phyloP scores from a whole-genome alignment of 495 filamentous ascomycete genomes.

The Bryoglossum gracile region DNA sequence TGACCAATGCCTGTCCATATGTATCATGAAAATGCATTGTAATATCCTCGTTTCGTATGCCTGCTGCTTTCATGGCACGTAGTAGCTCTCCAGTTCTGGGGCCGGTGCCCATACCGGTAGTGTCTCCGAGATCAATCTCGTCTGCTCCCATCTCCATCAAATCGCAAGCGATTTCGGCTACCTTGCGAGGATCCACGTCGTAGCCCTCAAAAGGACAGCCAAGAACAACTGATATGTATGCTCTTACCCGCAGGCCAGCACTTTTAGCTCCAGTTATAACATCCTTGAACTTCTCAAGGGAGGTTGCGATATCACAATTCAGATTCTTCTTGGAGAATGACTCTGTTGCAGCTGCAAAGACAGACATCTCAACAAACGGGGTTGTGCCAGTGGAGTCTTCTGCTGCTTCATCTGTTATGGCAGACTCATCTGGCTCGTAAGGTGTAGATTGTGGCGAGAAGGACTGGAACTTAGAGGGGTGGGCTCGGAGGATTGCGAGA shows the following conservation, averaged over 20 bases:
- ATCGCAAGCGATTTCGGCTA: slow-evolving; percentile 74
- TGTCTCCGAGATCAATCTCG: slow-evolving; percentile 90
- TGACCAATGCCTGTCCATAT: slow-evolving; percentile 89
- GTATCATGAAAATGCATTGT: slow-evolving; percentile 97
- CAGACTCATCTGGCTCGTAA: slow-evolving; percentile 1
- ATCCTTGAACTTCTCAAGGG: slow-evolving; percentile 64
- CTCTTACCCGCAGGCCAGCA: slow-evolving; percentile 67
- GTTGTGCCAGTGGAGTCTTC: slow-evolving; percentile 26
- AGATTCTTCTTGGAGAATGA: slow-evolving; percentile 86
- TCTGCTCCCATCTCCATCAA: slow-evolving; percentile 93
- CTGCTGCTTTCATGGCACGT: slow-evolving; percentile 62
- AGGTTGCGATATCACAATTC: slow-evolving; percentile 80
- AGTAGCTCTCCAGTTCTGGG: slow-evolving; percentile 68
- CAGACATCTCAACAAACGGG: slow-evolving; percentile 66
- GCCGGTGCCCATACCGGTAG: slow-evolving; percentile 93
- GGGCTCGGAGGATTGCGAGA: slow-evolving; percentile 32
- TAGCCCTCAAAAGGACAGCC: slow-evolving; percentile 93
- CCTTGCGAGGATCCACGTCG: slow-evolving; percentile 66
- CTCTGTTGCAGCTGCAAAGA: slow-evolving; percentile 91
- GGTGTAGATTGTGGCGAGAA: slow-evolving; percentile 27
- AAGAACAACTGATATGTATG: slow-evolving; percentile 91
- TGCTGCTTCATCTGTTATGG: slow-evolving; percentile 10
- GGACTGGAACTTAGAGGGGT: slow-evolving; percentile 31
- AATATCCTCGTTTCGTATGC: slow-evolving; percentile 70
- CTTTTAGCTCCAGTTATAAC: slow-evolving; percentile 71